Percentiles rank a stretch among this genome's conserved stretches.
Conservation (phyloP, 1,284 basidiomycete species). For the Marasmius tenuissimus region DNA sequence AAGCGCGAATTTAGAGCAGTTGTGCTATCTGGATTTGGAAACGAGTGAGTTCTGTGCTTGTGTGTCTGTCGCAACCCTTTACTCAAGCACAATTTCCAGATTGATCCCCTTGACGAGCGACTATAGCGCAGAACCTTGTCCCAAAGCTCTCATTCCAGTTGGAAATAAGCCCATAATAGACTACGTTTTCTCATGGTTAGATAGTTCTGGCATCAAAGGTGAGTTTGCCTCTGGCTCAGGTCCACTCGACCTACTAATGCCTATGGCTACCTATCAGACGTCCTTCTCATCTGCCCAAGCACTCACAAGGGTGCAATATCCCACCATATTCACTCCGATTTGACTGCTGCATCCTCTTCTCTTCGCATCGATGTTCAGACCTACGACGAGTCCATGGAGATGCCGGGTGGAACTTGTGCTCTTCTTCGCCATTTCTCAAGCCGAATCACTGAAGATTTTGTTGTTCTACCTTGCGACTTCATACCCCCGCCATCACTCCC, state of each 20-base stretch:
- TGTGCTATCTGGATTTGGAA: conserved; percentile 83
- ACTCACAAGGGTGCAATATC: conserved; percentile 73
- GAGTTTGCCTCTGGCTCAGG: conserved; percentile 17
- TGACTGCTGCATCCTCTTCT: conserved; percentile 56
- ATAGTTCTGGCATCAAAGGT: conserved; percentile 86
- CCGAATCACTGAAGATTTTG: conserved; percentile 79
- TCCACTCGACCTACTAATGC: conserved; percentile 14
- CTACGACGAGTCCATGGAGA: conserved; percentile 69
- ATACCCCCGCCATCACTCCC: conserved; percentile 74
- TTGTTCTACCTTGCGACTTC: conserved; percentile 91
- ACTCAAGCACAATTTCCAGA: conserved; percentile 36
- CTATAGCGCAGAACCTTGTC: conserved; percentile 72
- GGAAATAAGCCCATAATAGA: conserved; percentile 88
- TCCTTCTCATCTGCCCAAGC: conserved; percentile 82
- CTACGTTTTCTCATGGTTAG: conserved; percentile 83
- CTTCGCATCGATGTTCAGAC: conserved; percentile 73
- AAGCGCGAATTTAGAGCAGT: conserved; percentile 82
- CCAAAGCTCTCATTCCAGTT: conserved; percentile 85
- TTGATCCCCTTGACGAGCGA: conserved; percentile 72
- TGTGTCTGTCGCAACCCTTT: not conserved
- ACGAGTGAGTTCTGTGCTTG: conserved; percentile 59
- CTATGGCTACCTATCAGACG: conserved; percentile 50
- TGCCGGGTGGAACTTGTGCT: conserved; percentile 65
- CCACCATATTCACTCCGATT: conserved; percentile 77
- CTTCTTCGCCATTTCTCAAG: conserved; percentile 68